Evolutionary conservation across 306 rosid species (phyloP).

Genomic region (Sindora glabra): DNA sequence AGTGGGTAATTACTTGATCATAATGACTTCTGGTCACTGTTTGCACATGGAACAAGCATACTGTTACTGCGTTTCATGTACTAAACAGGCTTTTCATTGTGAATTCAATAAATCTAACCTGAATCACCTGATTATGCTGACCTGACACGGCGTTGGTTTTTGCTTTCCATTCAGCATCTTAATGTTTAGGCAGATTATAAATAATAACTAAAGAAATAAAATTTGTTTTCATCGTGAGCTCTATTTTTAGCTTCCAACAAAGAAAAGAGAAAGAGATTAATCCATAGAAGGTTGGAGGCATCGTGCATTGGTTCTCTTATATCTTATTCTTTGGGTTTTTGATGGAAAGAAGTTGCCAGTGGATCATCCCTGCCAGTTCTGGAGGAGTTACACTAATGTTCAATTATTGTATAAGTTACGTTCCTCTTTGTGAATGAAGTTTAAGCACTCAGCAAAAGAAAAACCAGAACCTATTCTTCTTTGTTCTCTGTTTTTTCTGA

Average conservation of each 20-base stretch:
- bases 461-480: too few relatives aligned
- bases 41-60: background rate
- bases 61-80: background rate
- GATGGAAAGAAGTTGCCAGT: constrained; percentile 60
- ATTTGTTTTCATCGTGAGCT: background rate
- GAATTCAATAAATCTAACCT: constrained; percentile 1
- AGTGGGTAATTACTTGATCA: background rate
- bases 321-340: constrained; percentile 25
- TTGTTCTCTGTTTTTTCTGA: too few relatives aligned
- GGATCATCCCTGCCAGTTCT: constrained; percentile 99
- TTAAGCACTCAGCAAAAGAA: too few relatives aligned
- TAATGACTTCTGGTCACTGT: constrained; percentile 1
- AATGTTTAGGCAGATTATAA: background rate
- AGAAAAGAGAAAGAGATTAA: background rate
- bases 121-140: constrained; percentile 4
- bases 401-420: too few relatives aligned
- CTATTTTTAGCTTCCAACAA: background rate
- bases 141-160: constrained; percentile 4
- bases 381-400: constrained; percentile 61
- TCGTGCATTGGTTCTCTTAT: background rate
- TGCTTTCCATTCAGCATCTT: background rate
- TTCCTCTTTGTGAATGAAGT: too few relatives aligned
- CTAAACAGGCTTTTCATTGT: background rate
- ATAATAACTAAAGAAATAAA: background rate
- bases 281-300: constrained; percentile 6